Conservation (phyloP, 345 rosid genomes). For the Aethionema arabicum region DNA sequence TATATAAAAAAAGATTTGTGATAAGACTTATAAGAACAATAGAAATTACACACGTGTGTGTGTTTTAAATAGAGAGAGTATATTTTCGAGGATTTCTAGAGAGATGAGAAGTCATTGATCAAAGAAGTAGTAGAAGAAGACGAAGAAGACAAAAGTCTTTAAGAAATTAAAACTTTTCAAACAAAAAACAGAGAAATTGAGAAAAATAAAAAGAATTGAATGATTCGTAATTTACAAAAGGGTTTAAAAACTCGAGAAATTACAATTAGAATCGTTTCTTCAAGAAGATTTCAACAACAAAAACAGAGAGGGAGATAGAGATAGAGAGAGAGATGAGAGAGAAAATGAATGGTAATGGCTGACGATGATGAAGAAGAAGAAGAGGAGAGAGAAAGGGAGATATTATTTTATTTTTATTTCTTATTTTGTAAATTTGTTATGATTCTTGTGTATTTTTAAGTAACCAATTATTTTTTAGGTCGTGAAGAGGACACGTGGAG, state of each 20-base stretch:
- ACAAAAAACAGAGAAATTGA: constrained; percentile 1
- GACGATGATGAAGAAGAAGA: constrained; percentile 27
- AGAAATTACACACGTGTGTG: constrained; percentile 23
- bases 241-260: background rate
- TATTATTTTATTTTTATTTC: background rate
- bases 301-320: constrained; percentile 16
- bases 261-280: background rate
- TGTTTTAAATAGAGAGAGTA: constrained; percentile 5
- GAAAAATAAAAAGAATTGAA: background rate
- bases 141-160: background rate
- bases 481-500: constrained; percentile 14
- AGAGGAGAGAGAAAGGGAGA: constrained; percentile 31
- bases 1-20: background rate
- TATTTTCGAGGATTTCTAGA: constrained; percentile 29
- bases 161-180: background rate
- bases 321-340: constrained; percentile 26
- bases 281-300: constrained; percentile 8
- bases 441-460: constrained; percentile 9
- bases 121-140: constrained; percentile 6
- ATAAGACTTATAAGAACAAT: constrained; percentile 26
- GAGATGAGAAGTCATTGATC: constrained; percentile 27
- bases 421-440: background rate
- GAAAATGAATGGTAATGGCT: constrained; percentile 18
- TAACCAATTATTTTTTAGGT: constrained; percentile 15
- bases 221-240: constrained; percentile 2